A percentile compares a stretch with the other conserved stretches of the same genome.
Conservation (phyloP, 2,329 filamentous ascomycete species). For the Trichophyton verrucosum region DNA sequence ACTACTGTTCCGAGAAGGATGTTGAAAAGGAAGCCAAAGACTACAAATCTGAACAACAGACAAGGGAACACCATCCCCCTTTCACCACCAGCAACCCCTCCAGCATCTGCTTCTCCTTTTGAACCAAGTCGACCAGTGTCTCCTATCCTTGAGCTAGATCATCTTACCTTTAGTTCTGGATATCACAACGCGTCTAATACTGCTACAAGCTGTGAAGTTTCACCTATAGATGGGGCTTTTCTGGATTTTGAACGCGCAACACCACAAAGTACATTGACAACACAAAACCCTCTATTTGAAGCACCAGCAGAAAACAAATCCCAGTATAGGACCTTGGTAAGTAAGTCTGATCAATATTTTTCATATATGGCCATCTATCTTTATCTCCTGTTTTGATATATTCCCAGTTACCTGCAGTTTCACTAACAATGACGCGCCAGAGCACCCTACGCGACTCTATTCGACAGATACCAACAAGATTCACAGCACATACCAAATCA, state of each 20-base stretch:
- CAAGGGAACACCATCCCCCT: constrained; percentile 8
- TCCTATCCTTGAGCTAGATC: not conserved
- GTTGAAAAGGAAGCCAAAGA: constrained; percentile 14
- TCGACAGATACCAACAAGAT: constrained; percentile 10
- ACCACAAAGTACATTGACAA: not conserved
- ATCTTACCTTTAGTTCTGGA: not conserved
- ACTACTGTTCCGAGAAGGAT: constrained; percentile 8
- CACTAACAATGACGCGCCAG: constrained; percentile 13
- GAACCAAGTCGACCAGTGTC: constrained; percentile 1
- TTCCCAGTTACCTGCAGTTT: not conserved
- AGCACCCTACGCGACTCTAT: constrained; percentile 11
- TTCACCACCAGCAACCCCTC: constrained; percentile 12
- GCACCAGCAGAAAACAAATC: not conserved
- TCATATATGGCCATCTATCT: not conserved
- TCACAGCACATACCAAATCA: constrained; percentile 10
- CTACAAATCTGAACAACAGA: constrained; percentile 12
- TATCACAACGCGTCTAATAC: not conserved
- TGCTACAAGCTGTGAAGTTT: not conserved
- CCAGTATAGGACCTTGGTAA: constrained; percentile 9
- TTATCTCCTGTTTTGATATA: not conserved
- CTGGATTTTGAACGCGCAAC: not conserved
- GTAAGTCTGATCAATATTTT: constrained; percentile 8
- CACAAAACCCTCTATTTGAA: not conserved
- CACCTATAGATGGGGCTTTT: not conserved
- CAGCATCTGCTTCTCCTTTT: not conserved